Percentiles rank a stretch among this genome's conserved stretches.
These are phyloP conservation scores for Candida taoyuanica DNA, from an alignment of 805 yeast genomes.

Conservation along the genomic window DNA sequence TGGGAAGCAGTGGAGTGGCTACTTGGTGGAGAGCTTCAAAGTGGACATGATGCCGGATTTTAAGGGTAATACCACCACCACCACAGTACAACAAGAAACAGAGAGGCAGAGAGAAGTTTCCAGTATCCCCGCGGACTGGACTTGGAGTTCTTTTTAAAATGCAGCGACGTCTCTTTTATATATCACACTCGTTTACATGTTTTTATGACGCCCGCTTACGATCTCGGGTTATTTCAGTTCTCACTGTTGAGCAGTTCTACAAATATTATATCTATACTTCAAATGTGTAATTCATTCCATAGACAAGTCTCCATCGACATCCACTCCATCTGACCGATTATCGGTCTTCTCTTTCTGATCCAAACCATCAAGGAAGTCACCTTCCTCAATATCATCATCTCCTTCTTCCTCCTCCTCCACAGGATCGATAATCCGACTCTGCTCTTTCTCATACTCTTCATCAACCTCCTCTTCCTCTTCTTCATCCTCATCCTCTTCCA, in stretches of 20 bases:
- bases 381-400: conserved; percentile 3
- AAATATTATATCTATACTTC: neutral
- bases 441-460: conserved; percentile 20
- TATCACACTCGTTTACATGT: neutral
- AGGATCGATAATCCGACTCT: conserved; percentile 12
- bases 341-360: neutral
- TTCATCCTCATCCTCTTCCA: conserved; percentile 22
- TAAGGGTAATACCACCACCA: conserved; percentile 3
- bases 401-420: conserved; percentile 5
- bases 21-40: conserved; percentile 26
- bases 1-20: conserved; percentile 46
- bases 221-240: neutral
- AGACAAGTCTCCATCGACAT: conserved; percentile 20
- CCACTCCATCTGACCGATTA: conserved; percentile 6
- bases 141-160: conserved; percentile 55
- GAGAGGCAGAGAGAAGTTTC: conserved; percentile 12
- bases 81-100: neutral
- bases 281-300: conserved; percentile 14
- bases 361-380: conserved; percentile 4
- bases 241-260: neutral
- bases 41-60: conserved; percentile 18
- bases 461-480: conserved; percentile 24
- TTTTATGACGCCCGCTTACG: neutral
- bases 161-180: too few relatives aligned
- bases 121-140: conserved; percentile 59